phyloP scores from a whole-genome alignment of 306 rosid genomes.

The Prinsepia uniflora region DNA sequence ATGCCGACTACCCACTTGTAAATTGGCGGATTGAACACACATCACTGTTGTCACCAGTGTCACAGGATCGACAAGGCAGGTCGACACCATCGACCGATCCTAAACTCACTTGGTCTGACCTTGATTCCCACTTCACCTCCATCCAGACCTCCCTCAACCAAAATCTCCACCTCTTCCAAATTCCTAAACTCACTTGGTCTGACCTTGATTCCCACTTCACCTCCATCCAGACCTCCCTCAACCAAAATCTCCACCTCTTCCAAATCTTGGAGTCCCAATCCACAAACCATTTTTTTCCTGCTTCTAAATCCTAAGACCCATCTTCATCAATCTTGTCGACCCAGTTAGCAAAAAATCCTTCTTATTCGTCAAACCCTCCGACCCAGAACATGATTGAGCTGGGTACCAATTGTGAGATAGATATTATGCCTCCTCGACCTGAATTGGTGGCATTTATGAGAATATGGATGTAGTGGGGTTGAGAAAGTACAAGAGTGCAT shows the following conservation, averaged over 20 bases:
- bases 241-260: slow-evolving; percentile 42
- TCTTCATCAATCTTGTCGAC: slow-evolving; percentile 5
- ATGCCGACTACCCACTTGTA: too few species aligned
- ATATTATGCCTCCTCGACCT: slow-evolving; percentile 28
- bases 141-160: too few species aligned
- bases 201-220: slow-evolving; percentile 63
- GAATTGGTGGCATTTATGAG: slow-evolving; percentile 45
- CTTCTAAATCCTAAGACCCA: neutral
- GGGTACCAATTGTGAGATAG: slow-evolving; percentile 2
- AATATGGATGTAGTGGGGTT: slow-evolving; percentile 60
- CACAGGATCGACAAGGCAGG: too few species aligned
- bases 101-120: too few species aligned
- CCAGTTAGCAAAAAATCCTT: neutral
- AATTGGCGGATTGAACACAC: too few species aligned
- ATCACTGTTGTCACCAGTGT: too few species aligned
- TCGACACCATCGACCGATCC: too few species aligned
- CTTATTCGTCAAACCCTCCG: slow-evolving; percentile 17
- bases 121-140: too few species aligned
- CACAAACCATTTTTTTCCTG: neutral
- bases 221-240: slow-evolving; percentile 45
- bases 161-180: too few species aligned
- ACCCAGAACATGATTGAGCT: slow-evolving; percentile 12
- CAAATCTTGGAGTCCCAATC: slow-evolving; percentile 43
- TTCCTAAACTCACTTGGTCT: slow-evolving; percentile 55
- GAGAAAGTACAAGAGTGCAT: slow-evolving; percentile 35